A percentile compares a stretch with the other conserved stretches of the same genome.
Evolutionary conservation across 2,329 filamentous ascomycete species (phyloP).

Genomic region (Colletotrichum chlorophyti): DNA sequence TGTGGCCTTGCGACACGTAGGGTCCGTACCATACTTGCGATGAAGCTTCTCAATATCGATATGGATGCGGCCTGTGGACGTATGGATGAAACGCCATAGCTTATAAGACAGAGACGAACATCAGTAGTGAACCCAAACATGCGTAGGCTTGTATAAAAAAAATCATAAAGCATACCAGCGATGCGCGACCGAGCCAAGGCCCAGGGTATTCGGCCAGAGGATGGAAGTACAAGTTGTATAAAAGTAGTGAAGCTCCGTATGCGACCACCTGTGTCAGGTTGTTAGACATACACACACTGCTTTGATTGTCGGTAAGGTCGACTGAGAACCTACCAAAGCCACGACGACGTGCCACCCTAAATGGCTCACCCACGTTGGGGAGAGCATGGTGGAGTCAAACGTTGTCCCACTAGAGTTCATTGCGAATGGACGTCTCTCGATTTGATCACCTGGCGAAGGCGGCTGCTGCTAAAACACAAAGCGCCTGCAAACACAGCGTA

Average conservation of each 20-base stretch:
- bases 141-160: not conserved
- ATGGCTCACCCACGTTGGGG: not conserved
- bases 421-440: not conserved
- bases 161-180: slow-evolving; percentile 7
- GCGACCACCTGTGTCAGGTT: not conserved
- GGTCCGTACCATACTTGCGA: slow-evolving; percentile 7
- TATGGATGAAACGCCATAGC: slow-evolving; percentile 41
- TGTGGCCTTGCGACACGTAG: slow-evolving; percentile 33
- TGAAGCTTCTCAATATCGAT: slow-evolving; percentile 35
- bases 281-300: not conserved
- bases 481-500: not conserved
- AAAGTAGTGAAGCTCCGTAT: not conserved
- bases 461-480: not conserved
- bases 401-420: not conserved
- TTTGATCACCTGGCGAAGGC: not conserved
- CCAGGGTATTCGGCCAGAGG: slow-evolving; percentile 16
- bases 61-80: slow-evolving; percentile 33
- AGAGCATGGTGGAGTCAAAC: not conserved
- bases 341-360: not conserved
- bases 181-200: not conserved
- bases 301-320: not conserved
- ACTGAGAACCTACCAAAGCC: not conserved
- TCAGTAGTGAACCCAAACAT: too few species aligned
- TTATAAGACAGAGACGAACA: slow-evolving; percentile 26
- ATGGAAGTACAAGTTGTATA: slow-evolving; percentile 22